Base-by-base conservation (phyloP, 371 early-diverging fungal genomes). In the Mortierella sp. region DNA sequence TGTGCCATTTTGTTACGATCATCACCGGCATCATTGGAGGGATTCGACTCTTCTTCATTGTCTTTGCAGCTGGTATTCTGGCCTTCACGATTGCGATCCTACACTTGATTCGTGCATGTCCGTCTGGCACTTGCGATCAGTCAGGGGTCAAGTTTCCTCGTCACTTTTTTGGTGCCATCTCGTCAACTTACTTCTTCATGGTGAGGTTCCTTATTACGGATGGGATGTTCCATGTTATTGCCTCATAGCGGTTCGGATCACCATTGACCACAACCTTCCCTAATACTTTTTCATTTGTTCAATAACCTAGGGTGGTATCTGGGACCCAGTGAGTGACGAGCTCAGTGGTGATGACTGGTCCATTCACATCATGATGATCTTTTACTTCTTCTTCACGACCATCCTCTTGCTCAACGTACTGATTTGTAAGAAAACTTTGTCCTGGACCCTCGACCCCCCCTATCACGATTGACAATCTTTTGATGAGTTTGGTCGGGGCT, bases 161-260 rank as follows among this genome's bases (percentile, higher is more conserved):
- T 3, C 21, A 60, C 13, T 53, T 65, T 25, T 28, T 52, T 12
- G 40, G 51, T 0, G 65, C 64, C 16, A 2, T 71, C 7, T 64
- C 71, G 0, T 41, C 60, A 8, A 64, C 71, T 0, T 71, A 71
- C 17, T 71, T 71, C 44, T 56, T 71, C 43, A 64, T 71, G 65
- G 71, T 71, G 52, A 51, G 50, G 6, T 13, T 22, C 10, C n/a
- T n/a, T n/a, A n/a, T n/a, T n/a, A n/a, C n/a, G n/a, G n/a, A n/a
- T n/a, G n/a, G n/a, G n/a, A n/a, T n/a, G n/a, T n/a, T n/a, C n/a
- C n/a, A n/a, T n/a, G n/a, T n/a, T n/a, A n/a, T n/a, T n/a, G n/a
- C n/a, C n/a, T n/a, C n/a, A n/a, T n/a, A n/a, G n/a, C n/a, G n/a
- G n/a, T n/a, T n/a, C n/a, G n/a, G n/a, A n/a, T n/a, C n/a, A n/a